Conservation (phyloP, 164 flowering plant genomes). For the Brasenia schreberi region DNA sequence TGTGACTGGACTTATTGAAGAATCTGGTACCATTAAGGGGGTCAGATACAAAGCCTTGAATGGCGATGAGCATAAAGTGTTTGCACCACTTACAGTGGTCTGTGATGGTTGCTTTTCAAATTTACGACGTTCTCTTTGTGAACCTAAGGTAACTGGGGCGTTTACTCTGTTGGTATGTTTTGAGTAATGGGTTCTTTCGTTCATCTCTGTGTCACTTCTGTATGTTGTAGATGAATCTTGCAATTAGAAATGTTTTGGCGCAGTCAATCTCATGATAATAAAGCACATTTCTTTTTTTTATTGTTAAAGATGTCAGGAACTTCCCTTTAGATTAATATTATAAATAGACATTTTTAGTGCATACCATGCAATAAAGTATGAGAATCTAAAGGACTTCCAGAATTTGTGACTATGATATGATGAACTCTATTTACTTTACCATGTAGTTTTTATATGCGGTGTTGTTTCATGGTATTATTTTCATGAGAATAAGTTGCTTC, state of each 20-base stretch:
- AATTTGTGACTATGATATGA: not conserved
- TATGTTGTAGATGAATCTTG: no score
- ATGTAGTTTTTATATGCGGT: not conserved
- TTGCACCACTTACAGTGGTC: conserved; percentile 80
- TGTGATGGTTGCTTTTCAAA: conserved; percentile 98
- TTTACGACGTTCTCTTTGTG: conserved; percentile 74
- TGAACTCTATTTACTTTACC: not conserved
- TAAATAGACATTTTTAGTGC: no score
- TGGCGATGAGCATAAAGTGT: conserved; percentile 50
- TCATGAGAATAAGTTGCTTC: not conserved
- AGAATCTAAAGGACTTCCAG: not conserved
- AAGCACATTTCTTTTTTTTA: no score
- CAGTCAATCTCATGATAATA: no score
- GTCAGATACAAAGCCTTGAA: conserved; percentile 43
- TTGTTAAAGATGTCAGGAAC: no score
- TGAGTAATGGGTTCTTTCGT: not conserved
- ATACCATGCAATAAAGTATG: no score
- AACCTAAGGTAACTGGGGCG: conserved; percentile 45
- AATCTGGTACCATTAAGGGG: conserved; percentile 68
- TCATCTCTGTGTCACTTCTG: not conserved
- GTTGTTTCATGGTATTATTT: not conserved
- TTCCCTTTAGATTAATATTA: no score
- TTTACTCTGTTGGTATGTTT: not conserved
- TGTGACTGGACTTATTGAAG: conserved; percentile 70
- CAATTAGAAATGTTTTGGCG: no score